phyloP scores from a whole-genome alignment of 148 eudicot species.

The Bassia scoparia region DNA sequence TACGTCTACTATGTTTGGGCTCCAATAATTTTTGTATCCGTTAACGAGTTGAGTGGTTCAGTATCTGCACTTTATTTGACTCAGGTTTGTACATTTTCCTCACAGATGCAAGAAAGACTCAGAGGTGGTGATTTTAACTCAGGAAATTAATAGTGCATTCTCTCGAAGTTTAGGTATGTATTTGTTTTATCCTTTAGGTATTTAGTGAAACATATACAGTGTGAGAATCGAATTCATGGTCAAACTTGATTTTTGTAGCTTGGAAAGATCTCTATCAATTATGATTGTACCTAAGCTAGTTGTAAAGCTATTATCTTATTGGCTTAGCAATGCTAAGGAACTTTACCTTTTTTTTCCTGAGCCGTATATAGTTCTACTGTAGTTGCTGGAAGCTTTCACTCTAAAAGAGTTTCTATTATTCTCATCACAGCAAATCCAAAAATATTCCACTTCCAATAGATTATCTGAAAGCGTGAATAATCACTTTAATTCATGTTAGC shows the following conservation, averaged over 20 bases:
- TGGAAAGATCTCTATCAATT: neutral
- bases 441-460: too few species aligned
- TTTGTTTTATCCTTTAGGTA: constrained; percentile 12
- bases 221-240: neutral
- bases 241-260: neutral
- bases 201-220: neutral
- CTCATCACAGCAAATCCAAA: too few species aligned
- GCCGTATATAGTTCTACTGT: neutral
- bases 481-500: too few species aligned
- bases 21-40: neutral
- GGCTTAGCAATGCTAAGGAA: neutral
- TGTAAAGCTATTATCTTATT: neutral
- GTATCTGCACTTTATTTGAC: neutral
- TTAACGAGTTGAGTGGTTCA: neutral
- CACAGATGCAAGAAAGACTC: constrained; percentile 36
- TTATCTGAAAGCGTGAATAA: too few species aligned
- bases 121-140: constrained; percentile 42
- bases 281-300: neutral
- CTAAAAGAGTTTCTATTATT: neutral
- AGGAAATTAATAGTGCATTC: constrained; percentile 71
- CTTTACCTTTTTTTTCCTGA: neutral
- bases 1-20: neutral
- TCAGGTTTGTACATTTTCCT: constrained; percentile 15
- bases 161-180: constrained; percentile 74
- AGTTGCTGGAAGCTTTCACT: neutral